Evolutionary conservation across 2,329 filamentous ascomycete genomes (phyloP).

Genomic region (Zasmidium cellare): DNA sequence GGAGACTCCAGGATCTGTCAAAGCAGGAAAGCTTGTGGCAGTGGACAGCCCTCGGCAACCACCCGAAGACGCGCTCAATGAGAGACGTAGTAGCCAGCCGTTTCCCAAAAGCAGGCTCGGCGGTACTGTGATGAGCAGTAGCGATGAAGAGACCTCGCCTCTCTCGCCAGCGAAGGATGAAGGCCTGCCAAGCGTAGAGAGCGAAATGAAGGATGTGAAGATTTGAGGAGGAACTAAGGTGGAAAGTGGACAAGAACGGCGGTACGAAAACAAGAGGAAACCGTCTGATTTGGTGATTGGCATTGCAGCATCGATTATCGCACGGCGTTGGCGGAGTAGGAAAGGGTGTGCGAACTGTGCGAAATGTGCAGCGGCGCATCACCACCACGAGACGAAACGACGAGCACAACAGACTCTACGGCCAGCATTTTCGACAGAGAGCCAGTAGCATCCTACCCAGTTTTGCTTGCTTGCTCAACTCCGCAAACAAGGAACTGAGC

Average conservation of each 20-base stretch:
- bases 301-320: slow-evolving; percentile 6
- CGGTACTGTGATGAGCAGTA: slow-evolving; percentile 22
- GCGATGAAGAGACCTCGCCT: slow-evolving; percentile 20
- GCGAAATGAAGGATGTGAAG: slow-evolving; percentile 52
- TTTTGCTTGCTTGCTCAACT: no score
- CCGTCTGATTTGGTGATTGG: slow-evolving; percentile 3
- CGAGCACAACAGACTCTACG: background rate
- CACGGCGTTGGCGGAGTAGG: slow-evolving; percentile 14
- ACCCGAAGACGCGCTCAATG: slow-evolving; percentile 30
- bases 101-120: slow-evolving; percentile 22
- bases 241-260: background rate
- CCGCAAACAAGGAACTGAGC: background rate
- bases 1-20: slow-evolving; percentile 24
- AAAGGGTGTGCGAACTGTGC: background rate
- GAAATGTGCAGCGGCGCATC: background rate
- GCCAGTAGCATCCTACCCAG: no score
- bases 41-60: slow-evolving; percentile 32
- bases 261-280: background rate
- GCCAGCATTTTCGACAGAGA: background rate
- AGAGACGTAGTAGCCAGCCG: slow-evolving; percentile 16
- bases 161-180: slow-evolving; percentile 14
- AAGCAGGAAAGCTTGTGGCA: slow-evolving; percentile 23
- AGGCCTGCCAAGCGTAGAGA: slow-evolving; percentile 26
- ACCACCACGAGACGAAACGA: background rate
- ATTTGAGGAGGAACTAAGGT: slow-evolving; percentile 31